Conservation (phyloP, 148 eudicot genomes). For the Rhododendron vialii region DNA sequence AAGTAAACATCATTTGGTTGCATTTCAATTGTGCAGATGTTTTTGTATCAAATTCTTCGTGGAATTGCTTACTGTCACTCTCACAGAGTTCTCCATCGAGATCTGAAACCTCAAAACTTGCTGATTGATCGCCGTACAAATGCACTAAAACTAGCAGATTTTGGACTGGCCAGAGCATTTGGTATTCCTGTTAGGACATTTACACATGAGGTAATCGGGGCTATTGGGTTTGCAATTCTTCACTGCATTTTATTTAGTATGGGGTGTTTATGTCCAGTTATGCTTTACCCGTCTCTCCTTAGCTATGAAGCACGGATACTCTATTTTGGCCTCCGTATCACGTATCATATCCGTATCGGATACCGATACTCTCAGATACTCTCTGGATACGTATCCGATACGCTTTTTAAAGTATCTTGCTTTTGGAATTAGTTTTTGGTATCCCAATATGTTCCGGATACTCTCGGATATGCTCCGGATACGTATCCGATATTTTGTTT, state of each 20-base stretch:
- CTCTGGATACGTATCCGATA: too few species aligned
- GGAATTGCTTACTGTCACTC: conserved; percentile 98
- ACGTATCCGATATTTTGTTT: too few species aligned
- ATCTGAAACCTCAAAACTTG: conserved; percentile 93
- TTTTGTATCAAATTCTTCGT: conserved; percentile 88
- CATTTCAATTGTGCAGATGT: conserved; percentile 46
- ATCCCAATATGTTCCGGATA: too few species aligned
- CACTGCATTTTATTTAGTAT: neutral
- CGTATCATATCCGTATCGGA: too few species aligned
- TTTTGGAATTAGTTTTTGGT: too few species aligned
- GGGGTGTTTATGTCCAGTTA: neutral
- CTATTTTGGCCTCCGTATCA: too few species aligned
- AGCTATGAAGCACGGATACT: too few species aligned
- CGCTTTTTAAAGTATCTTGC: too few species aligned
- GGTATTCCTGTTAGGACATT: conserved; percentile 29
- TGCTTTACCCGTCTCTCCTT: neutral
- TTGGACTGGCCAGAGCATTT: conserved; percentile 95
- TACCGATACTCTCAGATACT: too few species aligned
- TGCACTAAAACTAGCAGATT: conserved; percentile 92
- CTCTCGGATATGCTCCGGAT: too few species aligned
- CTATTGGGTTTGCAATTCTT: neutral
- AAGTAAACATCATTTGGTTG: neutral
- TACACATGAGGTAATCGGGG: conserved; percentile 28
- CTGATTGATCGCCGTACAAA: conserved; percentile 84
- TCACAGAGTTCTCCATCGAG: conserved; percentile 94